These are phyloP conservation scores for Phialophora macrospora DNA, from an alignment of 2,329 filamentous ascomycete species.

Conservation along the genomic window DNA sequence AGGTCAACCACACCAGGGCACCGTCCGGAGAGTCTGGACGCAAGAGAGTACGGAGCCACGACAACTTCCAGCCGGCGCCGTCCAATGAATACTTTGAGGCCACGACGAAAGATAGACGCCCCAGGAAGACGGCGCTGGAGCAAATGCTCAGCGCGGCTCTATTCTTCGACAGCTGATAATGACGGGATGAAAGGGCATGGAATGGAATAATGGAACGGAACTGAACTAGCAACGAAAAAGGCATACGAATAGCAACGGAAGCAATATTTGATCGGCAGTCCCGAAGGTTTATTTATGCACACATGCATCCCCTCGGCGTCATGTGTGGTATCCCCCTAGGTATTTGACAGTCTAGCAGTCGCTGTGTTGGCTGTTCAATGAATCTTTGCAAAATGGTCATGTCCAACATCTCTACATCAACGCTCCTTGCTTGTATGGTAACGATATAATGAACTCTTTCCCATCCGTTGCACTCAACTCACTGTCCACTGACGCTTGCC, in stretches of 20 bases:
- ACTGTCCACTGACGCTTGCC: neutral
- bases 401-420: neutral
- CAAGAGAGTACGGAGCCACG: slow-evolving; percentile 8
- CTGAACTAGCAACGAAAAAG: neutral
- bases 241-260: neutral
- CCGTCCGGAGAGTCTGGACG: slow-evolving; percentile 9
- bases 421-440: neutral
- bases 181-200: neutral
- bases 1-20: slow-evolving; percentile 1
- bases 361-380: neutral
- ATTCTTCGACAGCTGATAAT: slow-evolving; percentile 32
- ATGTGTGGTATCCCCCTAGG: neutral
- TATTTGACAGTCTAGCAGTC: neutral
- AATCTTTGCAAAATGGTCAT: neutral
- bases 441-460: neutral
- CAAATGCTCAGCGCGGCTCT: slow-evolving; percentile 29
- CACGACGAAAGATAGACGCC: neutral
- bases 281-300: neutral
- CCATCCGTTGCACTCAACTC: neutral
- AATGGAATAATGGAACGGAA: neutral
- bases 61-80: neutral
- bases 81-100: neutral
- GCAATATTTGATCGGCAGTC: neutral
- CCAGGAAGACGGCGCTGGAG: slow-evolving; percentile 27
- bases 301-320: neutral